Percentiles rank a stretch among this genome's conserved stretches.
These are phyloP conservation scores for Rugonectria rugulosa DNA, from an alignment of 2,329 filamentous ascomycete genomes.

Conservation along the genomic window DNA sequence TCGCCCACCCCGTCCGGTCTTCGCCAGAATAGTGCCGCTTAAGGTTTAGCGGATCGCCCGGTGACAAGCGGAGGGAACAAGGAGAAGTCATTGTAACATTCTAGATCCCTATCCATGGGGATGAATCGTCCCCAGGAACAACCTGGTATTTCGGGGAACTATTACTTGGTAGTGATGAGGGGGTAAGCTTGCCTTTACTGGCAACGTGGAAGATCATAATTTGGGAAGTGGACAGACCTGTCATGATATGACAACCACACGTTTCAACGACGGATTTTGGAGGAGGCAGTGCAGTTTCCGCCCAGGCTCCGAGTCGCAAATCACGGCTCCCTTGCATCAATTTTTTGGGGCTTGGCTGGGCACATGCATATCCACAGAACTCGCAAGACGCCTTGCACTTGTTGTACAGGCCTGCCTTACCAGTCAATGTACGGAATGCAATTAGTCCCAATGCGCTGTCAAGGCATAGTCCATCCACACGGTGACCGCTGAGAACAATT, in stretches of 20 bases:
- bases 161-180: too few species aligned
- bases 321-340: not conserved
- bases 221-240: not conserved
- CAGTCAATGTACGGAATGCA: too few species aligned
- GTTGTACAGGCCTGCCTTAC: too few species aligned
- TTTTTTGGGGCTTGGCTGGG: not conserved
- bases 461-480: too few species aligned
- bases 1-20: too few species aligned
- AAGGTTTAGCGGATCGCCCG: conserved; percentile 30
- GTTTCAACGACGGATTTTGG: not conserved
- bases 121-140: not conserved
- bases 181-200: too few species aligned
- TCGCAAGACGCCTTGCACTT: not conserved
- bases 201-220: not conserved
- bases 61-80: not conserved
- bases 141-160: too few species aligned
- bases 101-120: not conserved
- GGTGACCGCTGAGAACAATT: not conserved
- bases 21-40: conserved; percentile 12
- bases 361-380: too few species aligned
- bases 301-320: conserved; percentile 3
- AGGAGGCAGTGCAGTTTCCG: conserved; percentile 9
- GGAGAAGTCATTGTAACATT: not conserved
- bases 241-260: not conserved
- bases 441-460: too few species aligned